These are phyloP conservation scores for Quercus wislizeni DNA, from an alignment of 306 rosid species.

Conservation along the genomic window DNA sequence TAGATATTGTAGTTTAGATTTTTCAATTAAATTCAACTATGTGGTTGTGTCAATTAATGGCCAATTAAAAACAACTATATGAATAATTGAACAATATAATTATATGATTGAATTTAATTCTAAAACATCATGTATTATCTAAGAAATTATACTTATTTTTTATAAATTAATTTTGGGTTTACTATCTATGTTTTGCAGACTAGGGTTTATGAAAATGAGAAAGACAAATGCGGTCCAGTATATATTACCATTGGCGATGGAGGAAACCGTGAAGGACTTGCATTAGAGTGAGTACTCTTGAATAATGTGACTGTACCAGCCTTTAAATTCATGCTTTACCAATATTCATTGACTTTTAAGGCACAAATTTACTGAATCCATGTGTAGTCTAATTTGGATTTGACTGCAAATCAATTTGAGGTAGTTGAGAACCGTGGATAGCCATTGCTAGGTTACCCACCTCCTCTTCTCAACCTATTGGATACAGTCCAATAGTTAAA, in stretches of 20 bases:
- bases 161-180: background rate
- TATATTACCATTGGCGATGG: conserved; percentile 73
- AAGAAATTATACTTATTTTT: no score
- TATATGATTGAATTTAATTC: no score
- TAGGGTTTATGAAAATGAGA: conserved; percentile 51
- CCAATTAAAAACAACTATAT: no score
- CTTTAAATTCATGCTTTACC: background rate
- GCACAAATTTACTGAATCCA: background rate
- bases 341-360: background rate
- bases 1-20: no score
- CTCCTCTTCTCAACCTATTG: background rate
- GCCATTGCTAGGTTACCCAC: background rate
- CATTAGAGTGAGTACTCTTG: conserved; percentile 41
- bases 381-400: background rate
- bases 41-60: no score
- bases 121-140: no score
- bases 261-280: conserved; percentile 79
- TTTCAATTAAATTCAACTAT: no score
- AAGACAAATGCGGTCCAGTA: conserved; percentile 62
- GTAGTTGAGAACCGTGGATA: background rate
- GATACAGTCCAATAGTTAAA: background rate
- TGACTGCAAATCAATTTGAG: background rate
- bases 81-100: no score
- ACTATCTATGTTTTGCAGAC: conserved; percentile 32
- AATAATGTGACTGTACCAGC: background rate